Base-by-base conservation (phyloP, 148 eudicot genomes). In the Nyssa sinensis region DNA sequence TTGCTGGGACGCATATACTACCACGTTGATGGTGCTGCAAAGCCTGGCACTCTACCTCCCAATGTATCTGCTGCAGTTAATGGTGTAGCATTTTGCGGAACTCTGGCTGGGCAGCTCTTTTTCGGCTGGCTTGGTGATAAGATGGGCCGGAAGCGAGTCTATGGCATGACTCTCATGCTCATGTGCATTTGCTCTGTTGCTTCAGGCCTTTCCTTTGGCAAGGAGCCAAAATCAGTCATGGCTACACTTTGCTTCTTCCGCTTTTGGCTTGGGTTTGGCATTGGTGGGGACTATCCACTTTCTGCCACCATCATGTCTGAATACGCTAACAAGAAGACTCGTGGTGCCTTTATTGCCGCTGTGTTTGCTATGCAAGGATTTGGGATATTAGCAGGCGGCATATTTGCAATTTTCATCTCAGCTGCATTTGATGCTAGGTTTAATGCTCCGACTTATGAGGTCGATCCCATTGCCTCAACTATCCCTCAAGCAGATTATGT, bases 121-220 rank as follows among this genome's bases (percentile, higher is more conserved):
- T 88, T 88, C 55, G 90, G 93, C 64, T 86, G 90, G 93, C 87
- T 89, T 14, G 93, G 90, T 29, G 93, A 89, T 75, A 89, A 89
- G 78, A 34, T 86, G 71, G 93, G 90, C 66, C 81, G 93, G 9
- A 89, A 86, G 68, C 77, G 72, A 44, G 90, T 89, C 27, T 89
- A 89, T 25, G 90, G 90, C 25, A 69, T 85, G 28, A 89, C 92
- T 69, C 86, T 89, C 37, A 77, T 84, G 88, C 81, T 89, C 37
- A 89, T 89, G 92, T 77, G 80, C 39, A 16, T 84, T 13, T 72
- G 83, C 57, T 84, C 92, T 0, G 64, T 86, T 19, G 92, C 84
- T 35, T 86, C 88, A 0, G 90, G 90, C 21, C 85, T 89, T 44
- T 89, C 92, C 29, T 86, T 86, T 58, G 84, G 88, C 58, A 73